Base-by-base conservation (phyloP, 768 basidiomycete species). In the Collybiopsis luxurians region DNA sequence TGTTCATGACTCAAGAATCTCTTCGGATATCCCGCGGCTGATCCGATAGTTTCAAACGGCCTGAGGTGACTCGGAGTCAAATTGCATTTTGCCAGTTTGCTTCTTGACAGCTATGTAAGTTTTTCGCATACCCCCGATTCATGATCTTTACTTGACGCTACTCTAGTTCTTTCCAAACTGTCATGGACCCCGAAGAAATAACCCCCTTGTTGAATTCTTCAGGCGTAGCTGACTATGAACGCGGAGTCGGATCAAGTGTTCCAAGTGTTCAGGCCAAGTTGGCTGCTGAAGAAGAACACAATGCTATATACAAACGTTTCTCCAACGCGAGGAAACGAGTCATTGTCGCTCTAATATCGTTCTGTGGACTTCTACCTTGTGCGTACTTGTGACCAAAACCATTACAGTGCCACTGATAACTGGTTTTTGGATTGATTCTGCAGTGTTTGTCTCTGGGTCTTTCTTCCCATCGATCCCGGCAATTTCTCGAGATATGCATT, bases 401-500 rank as follows among this genome's bases (percentile, higher is more conserved):
- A 12, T 12, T 26, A n/a, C 24, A 13, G 17, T 53, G 40, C 36
- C 19, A 51, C 36, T 53, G 51, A 26, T 38, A n/a, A n/a, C n/a
- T n/a, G 15, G 48, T 12, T 23, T 36, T 48, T 48, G 31, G 42
- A 34, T 28, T 46, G n/a, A n/a, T n/a, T n/a, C n/a, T n/a, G 15
- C 61, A 92, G 90, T 87, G 36, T 84, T 92, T 58, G 82, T 87
- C 0, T 73, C 81, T 6, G 85, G 82, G 0, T 82, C 82, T 0
- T 90, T 92, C 66, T 77, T 90, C 2, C 90, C 90, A 0, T 83
- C 84, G 0, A 87, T 92, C 55, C 88, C 89, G 0, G 79, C 87
- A 49, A 84, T 94, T 44, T 83, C 90, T 7, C 69, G 67, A 26
- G 89, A 93, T 57, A 68, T 93, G 10, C 47, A 79, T 24, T 75